Conservation (phyloP, 768 basidiomycete species). For the Naganishia onofrii region DNA sequence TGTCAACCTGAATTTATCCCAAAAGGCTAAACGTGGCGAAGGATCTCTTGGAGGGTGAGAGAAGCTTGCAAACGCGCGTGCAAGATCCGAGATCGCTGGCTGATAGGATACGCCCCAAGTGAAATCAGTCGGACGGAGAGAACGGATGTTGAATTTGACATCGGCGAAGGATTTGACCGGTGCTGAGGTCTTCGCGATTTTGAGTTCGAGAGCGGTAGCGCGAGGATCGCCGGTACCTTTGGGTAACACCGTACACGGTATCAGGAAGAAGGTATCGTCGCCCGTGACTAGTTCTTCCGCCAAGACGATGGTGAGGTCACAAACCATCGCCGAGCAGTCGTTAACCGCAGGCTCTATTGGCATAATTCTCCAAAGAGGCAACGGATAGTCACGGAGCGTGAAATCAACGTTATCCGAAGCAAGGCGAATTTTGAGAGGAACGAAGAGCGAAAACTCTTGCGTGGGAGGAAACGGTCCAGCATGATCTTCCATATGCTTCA, state of each 20-base stretch:
- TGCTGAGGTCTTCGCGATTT: constrained; percentile 87
- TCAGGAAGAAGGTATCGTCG: constrained; percentile 64
- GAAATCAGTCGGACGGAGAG: constrained; percentile 66
- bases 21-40: constrained; percentile 82
- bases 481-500: constrained; percentile 62
- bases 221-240: constrained; percentile 59
- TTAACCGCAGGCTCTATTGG: constrained; percentile 35
- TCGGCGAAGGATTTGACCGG: constrained; percentile 88
- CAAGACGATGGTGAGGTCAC: constrained; percentile 65
- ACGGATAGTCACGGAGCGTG: constrained; percentile 79
- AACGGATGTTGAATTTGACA: constrained; percentile 67
- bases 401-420: constrained; percentile 63
- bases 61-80: constrained; percentile 76
- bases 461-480: constrained; percentile 65
- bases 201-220: constrained; percentile 60
- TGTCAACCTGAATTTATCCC: constrained; percentile 78
- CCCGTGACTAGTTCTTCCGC: constrained; percentile 78
- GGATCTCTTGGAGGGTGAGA: constrained; percentile 73
- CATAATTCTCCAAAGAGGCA: constrained; percentile 77
- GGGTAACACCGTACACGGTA: constrained; percentile 66
- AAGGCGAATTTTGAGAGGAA: constrained; percentile 77
- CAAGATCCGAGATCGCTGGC: constrained; percentile 80
- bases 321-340: constrained; percentile 48
- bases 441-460: constrained; percentile 71
- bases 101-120: constrained; percentile 87